Base-by-base conservation (phyloP, 169 alveolate genomes). In the Plasmodium knowlesi region DNA sequence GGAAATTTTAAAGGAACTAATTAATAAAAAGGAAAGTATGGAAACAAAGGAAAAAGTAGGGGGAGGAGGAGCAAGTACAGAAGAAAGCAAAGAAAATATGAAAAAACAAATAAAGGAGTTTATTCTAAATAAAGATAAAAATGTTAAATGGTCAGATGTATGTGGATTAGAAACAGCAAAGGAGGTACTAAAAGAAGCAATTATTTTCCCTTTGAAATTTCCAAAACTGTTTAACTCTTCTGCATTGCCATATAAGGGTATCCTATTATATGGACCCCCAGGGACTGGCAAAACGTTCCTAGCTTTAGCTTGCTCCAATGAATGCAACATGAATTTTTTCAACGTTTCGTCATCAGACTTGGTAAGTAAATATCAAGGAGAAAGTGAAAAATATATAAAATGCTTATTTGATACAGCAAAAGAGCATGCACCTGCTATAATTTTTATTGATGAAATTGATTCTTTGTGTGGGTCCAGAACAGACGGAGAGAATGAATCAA, bases 231-330 rank as follows among this genome's bases (percentile, higher is more conserved):
- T 99, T 95, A 97, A 96, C 84, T 99, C 99, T 14, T 80, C 92
- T 28, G 19, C 85, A 16, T 50, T 91, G 61, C 95, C 95, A 10
- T 91, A 91, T 91, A 91, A 91, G 83, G 95, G 95, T 25, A 91
- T 91, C 22, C 83, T 91, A 46, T 39, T 91, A 81, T 91, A 91
- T 91, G 95, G 95, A 2, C 99, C 99, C 19, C 99, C 99, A 4
- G 99, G 99, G 34, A 98, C 99, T 43, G 99, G 99, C 39, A 99
- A 99, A 96, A 98, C 99, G 14, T 99, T 96, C 96, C 94, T 99
- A 72, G 99, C 99, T 3, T 99, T 99, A 95, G 99, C 99, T 22
- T 99, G 99, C 86, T 99, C 99, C 5, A 99, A 99, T 22, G 99
- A 99, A 97, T 98, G 98, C 73, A 98, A 97, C 73, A 98, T 98